A percentile compares a stretch with the other conserved stretches of the same genome.
phyloP scores from a whole-genome alignment of 441 rosid species.

The Syzygium malaccense region DNA sequence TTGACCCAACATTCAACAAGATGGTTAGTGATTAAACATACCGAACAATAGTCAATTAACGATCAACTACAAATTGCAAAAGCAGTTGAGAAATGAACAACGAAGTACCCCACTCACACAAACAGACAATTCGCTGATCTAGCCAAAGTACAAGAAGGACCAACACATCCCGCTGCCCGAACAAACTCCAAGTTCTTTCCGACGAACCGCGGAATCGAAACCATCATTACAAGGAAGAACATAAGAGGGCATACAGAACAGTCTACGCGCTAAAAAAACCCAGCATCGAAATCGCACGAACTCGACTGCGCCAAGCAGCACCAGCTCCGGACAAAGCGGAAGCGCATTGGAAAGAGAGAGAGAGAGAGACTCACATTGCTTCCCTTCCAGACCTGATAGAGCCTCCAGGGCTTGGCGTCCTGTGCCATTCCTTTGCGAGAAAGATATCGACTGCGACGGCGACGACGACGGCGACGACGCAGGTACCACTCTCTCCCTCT shows the following conservation, averaged over 20 bases:
- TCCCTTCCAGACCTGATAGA: constrained; percentile 53
- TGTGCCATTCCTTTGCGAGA: neutral
- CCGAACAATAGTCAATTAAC: neutral
- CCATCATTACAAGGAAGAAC: neutral
- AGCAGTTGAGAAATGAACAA: neutral
- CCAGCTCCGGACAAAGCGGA: neutral
- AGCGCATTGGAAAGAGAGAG: neutral
- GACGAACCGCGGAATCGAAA: neutral
- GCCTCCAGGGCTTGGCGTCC: constrained; percentile 11
- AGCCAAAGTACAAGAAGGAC: neutral
- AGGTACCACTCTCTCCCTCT: neutral
- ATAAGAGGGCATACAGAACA: neutral
- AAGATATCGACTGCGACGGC: neutral
- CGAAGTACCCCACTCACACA: neutral
- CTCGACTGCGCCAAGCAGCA: neutral
- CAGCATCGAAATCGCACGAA: neutral
- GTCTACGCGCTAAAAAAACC: neutral
- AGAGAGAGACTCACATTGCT: constrained; percentile 27
- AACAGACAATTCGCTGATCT: neutral
- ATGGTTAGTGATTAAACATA: neutral
- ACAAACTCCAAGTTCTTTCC: neutral
- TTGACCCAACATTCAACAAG: neutral
- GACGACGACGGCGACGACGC: neutral
- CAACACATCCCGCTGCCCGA: neutral
- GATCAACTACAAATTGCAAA: neutral